A percentile compares a stretch with the other conserved stretches of the same genome.
These are phyloP conservation scores for Stentor roeselii DNA, from an alignment of 73 alveolate genomes.

Conservation along the genomic window DNA sequence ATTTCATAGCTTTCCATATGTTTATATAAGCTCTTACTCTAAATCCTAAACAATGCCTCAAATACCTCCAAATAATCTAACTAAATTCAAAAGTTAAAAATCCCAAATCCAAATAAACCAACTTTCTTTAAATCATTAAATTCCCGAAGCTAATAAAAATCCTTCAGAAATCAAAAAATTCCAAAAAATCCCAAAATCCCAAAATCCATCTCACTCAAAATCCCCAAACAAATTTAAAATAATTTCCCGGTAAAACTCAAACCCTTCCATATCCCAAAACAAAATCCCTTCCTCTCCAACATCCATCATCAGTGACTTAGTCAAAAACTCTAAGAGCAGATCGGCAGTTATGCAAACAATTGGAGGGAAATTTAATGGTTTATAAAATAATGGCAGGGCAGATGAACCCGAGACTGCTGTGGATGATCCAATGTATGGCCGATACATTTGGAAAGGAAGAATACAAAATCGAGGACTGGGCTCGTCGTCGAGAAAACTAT, in stretches of 20 bases:
- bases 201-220: not conserved
- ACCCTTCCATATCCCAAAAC: too few relatives aligned
- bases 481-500: not conserved
- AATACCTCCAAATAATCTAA: not conserved
- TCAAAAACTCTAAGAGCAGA: not conserved
- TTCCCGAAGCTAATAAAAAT: too few relatives aligned
- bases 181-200: not conserved
- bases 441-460: slow-evolving; percentile 7
- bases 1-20: not conserved
- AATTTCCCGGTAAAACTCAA: too few relatives aligned
- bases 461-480: slow-evolving; percentile 22
- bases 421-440: slow-evolving; percentile 27
- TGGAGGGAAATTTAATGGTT: not conserved
- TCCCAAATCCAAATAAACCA: not conserved
- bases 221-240: too few relatives aligned
- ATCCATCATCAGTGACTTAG: too few relatives aligned
- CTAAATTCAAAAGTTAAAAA: not conserved
- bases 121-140: not conserved
- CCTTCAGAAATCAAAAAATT: not conserved
- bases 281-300: not conserved
- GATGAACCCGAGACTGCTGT: not conserved
- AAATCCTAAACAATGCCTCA: not conserved
- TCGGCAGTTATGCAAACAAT: not conserved
- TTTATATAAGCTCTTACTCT: not conserved
- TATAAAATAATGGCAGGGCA: not conserved